These are phyloP conservation scores for Micractinium conductrix DNA, from an alignment of 139 green algal genomes.

Conservation along the genomic window DNA sequence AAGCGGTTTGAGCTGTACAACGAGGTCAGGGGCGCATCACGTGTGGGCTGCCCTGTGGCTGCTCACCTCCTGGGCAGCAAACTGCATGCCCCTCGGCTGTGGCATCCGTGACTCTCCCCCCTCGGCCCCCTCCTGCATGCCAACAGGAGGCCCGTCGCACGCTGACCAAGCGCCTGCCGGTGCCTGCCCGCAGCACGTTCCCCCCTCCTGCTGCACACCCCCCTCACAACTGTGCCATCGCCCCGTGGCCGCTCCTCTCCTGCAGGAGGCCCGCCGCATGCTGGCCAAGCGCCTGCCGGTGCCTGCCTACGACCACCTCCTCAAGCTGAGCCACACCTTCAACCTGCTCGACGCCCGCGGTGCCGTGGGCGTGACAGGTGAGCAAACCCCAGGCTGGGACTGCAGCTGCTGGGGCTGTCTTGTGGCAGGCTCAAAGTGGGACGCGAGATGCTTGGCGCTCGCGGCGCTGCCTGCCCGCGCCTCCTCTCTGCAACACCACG, in stretches of 20 bases:
- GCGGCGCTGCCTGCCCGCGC: no score
- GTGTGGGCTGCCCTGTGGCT: no score
- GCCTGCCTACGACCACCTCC: conserved; percentile 96
- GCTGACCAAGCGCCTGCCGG: conserved; percentile 87
- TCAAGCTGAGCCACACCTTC: conserved; percentile 98
- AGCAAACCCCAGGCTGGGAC: not conserved
- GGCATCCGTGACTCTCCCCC: no score
- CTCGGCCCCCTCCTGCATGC: no score
- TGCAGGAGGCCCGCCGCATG: conserved; percentile 83
- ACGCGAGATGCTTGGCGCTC: no score
- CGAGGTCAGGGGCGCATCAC: no score
- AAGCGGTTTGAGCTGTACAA: conserved; percentile 83
- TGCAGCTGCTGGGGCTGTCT: no score
- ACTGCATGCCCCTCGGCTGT: no score
- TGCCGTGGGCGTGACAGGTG: conserved; percentile 89
- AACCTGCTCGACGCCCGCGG: conserved; percentile 97
- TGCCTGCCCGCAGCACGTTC: conserved; percentile 67
- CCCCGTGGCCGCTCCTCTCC: not conserved
- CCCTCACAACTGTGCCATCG: not conserved
- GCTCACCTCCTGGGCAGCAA: no score
- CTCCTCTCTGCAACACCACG: no score
- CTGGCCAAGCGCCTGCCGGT: conserved; percentile 91
- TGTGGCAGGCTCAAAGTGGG: no score
- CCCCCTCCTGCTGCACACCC: not conserved
- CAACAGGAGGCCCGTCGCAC: conserved; percentile 81